These are phyloP conservation scores for Metschnikowia picachoensis DNA, from an alignment of 805 yeast species.

Conservation along the genomic window DNA sequence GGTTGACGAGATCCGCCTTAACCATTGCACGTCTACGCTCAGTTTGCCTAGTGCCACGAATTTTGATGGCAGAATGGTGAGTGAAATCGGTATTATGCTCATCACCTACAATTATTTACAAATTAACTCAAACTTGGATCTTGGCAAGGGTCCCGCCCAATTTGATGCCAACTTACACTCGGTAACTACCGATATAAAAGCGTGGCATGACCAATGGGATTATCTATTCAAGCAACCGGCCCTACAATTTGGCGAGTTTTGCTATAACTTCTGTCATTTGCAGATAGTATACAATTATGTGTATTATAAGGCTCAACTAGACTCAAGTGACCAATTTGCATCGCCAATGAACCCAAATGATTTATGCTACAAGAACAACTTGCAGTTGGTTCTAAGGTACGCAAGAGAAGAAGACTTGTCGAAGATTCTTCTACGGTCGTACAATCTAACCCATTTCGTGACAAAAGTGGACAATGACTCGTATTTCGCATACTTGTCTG, in stretches of 20 bases:
- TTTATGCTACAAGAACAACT: slow-evolving; percentile 19
- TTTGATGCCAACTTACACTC: slow-evolving; percentile 25
- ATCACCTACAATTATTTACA: slow-evolving; percentile 58
- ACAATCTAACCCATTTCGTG: slow-evolving; percentile 40
- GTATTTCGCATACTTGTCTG: slow-evolving; percentile 67
- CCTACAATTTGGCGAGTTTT: slow-evolving; percentile 69
- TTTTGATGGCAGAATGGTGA: slow-evolving; percentile 79
- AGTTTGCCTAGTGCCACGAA: slow-evolving; percentile 61
- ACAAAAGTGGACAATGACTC: slow-evolving; percentile 43
- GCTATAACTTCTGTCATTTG: slow-evolving; percentile 59
- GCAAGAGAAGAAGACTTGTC: slow-evolving; percentile 27
- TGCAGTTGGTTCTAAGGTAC: slow-evolving; percentile 22
- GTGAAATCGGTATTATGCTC: slow-evolving; percentile 62
- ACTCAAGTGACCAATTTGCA: not conserved
- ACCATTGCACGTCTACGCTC: slow-evolving; percentile 54
- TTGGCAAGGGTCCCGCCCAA: slow-evolving; percentile 6
- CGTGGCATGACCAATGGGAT: slow-evolving; percentile 70
- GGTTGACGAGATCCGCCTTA: slow-evolving; percentile 55
- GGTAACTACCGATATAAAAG: slow-evolving; percentile 46
- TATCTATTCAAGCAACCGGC: slow-evolving; percentile 66
- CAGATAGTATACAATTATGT: slow-evolving; percentile 44
- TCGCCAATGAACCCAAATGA: not conserved
- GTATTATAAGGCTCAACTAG: slow-evolving; percentile 12
- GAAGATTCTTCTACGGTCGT: slow-evolving; percentile 40
- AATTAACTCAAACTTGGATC: slow-evolving; percentile 20